Percentiles rank a stretch among this genome's conserved stretches.
These are phyloP conservation scores for Pisolithus marmoratus DNA, from an alignment of 768 basidiomycete species.

Conservation along the genomic window DNA sequence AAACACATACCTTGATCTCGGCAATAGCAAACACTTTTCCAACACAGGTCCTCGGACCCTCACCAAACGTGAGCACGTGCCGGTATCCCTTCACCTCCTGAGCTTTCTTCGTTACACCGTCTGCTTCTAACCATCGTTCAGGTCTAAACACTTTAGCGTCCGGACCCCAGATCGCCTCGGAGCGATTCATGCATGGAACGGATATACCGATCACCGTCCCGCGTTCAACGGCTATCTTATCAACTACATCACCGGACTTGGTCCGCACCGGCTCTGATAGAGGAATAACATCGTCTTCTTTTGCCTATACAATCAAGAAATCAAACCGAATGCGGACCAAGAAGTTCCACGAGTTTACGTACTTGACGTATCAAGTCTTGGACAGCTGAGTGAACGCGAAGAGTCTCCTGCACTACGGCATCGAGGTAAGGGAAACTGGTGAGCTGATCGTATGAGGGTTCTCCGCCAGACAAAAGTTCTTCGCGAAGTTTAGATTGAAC, in stretches of 20 bases:
- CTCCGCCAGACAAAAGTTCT: constrained; percentile 37
- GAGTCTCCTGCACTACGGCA: constrained; percentile 39
- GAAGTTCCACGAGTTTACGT: neutral
- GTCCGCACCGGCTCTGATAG: constrained; percentile 43
- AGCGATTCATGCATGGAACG: too few relatives aligned
- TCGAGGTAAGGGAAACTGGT: constrained; percentile 50
- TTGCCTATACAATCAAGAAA: constrained; percentile 27
- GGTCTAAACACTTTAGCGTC: too few relatives aligned
- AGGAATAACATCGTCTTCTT: constrained; percentile 54
- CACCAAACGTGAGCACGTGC: too few relatives aligned
- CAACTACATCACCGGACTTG: constrained; percentile 32
- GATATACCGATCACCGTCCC: too few relatives aligned
- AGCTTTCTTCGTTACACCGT: too few relatives aligned
- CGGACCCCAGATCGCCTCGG: too few relatives aligned
- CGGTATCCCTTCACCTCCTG: too few relatives aligned
- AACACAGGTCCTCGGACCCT: too few relatives aligned
- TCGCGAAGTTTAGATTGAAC: constrained; percentile 44
- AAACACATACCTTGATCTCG: too few relatives aligned
- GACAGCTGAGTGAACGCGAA: constrained; percentile 40
- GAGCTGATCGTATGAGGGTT: constrained; percentile 53
- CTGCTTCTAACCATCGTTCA: too few relatives aligned
- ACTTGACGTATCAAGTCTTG: constrained; percentile 11
- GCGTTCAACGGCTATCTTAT: constrained; percentile 38
- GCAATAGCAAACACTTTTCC: too few relatives aligned
- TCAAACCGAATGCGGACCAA: neutral